Base-by-base conservation (phyloP, 1,139 yeast genomes). In the Hyphopichia fennica region DNA sequence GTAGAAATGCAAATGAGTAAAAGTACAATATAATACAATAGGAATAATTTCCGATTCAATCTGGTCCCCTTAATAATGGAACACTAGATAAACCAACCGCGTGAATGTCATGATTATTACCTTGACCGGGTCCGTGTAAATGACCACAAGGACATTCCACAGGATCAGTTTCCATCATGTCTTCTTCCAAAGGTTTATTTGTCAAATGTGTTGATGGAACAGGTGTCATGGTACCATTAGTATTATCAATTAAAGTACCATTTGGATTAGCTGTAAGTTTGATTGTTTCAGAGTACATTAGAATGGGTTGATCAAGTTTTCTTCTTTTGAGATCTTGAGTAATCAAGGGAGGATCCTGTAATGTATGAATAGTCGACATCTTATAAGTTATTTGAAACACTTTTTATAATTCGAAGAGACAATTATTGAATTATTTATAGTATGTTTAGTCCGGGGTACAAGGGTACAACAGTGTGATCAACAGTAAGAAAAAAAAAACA, bases 71-170 rank as follows among this genome's bases (percentile, higher is more conserved):
- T 39, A 67, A 56, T 35, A 58, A 56, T 13, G 62, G 67, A 14
- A 40, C 51, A 25, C 49, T 47, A 22, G 60, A 48, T 36, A 67
- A 53, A 1, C 72, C 72, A 18, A 62, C 62, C 15, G 72, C 71
- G 15, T 43, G 48, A 13, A 58, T 45, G 41, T 67, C 73, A 35
- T 62, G 61, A 34, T 53, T 56, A 31, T 51, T 46, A 2, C 61
- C 63, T 35, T 58, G 65, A 7, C 68, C 69, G 2, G 70, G 68
- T 1, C 72, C 72, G 45, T 67, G 73, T 34, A 67, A 49, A 43
- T 59, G 53, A 4, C 72, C 72, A 51, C 73, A 67, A 2, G 65
- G 62, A 46, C 73, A 67, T 36, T 27, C 25, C 4, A 25, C 4
- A 5, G 41, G 33, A 16, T 16, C 29, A 8, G 34, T 25, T 17